A percentile compares a stretch with the other conserved stretches of the same genome.
These are phyloP conservation scores for Colletotrichum lupini DNA, from an alignment of 2,329 filamentous ascomycete species.

Conservation along the genomic window DNA sequence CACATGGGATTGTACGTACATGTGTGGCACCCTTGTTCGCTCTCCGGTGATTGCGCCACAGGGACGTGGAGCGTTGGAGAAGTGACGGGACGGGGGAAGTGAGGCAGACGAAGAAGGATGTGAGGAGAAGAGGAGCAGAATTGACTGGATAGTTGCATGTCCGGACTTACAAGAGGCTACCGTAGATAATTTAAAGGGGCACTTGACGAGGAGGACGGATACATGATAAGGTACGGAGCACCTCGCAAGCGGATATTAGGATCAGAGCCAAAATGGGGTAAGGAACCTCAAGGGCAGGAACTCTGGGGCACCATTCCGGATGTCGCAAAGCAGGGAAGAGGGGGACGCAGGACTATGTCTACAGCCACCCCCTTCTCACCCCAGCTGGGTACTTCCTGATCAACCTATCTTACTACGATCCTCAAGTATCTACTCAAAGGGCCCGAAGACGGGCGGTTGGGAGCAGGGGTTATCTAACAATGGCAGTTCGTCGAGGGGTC, in stretches of 20 bases:
- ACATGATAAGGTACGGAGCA: background rate
- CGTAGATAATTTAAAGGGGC: background rate
- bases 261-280: background rate
- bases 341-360: background rate
- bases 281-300: background rate
- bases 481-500: background rate
- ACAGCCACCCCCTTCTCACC: background rate
- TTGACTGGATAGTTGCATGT: no score
- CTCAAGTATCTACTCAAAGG: background rate
- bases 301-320: background rate
- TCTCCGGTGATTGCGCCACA: background rate
- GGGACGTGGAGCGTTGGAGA: background rate
- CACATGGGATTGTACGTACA: conserved; percentile 23
- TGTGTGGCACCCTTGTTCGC: background rate
- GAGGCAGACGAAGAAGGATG: background rate
- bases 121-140: background rate
- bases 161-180: no score
- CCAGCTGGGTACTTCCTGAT: background rate
- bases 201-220: background rate
- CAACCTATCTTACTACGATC: background rate
- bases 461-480: background rate
- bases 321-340: background rate
- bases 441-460: background rate
- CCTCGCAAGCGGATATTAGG: background rate
- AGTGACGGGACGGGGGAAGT: background rate